phyloP scores from a whole-genome alignment of 2,329 filamentous ascomycete species.

The Arthrobotrys pseudoclavata region DNA sequence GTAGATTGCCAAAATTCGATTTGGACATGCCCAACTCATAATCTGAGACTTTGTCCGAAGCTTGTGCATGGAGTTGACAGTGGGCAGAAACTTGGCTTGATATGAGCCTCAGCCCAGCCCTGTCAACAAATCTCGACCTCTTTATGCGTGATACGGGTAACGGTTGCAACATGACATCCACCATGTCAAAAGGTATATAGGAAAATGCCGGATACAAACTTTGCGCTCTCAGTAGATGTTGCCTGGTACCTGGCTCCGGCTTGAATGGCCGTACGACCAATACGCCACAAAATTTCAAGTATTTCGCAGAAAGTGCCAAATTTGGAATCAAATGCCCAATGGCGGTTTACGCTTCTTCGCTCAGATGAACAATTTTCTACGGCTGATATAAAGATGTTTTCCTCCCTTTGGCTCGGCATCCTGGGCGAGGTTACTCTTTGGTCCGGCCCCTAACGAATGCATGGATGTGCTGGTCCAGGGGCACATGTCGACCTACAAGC shows the following conservation, averaged over 20 bases:
- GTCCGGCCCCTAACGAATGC: constrained; percentile 41
- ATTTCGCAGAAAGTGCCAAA: constrained; percentile 42
- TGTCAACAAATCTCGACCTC: too few relatives aligned
- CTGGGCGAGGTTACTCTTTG: constrained; percentile 47
- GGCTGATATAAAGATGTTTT: constrained; percentile 41
- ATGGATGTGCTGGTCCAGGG: constrained; percentile 40
- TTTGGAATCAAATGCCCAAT: constrained; percentile 21
- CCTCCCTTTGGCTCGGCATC: constrained; percentile 6
- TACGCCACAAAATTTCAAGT: background rate
- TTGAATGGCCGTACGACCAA: background rate
- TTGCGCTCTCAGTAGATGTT: constrained; percentile 37
- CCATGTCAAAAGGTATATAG: too few relatives aligned
- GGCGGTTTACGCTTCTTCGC: background rate
- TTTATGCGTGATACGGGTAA: too few relatives aligned
- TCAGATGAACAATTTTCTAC: constrained; percentile 17
- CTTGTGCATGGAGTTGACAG: too few relatives aligned
- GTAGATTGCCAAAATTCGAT: too few relatives aligned
- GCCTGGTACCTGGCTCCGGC: background rate
- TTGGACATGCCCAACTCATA: too few relatives aligned
- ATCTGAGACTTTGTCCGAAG: background rate
- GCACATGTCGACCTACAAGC: constrained; percentile 19
- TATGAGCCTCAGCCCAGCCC: too few relatives aligned
- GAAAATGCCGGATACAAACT: background rate
- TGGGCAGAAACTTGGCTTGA: too few relatives aligned
- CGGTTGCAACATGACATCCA: too few relatives aligned